Conservation (phyloP, 2,329 filamentous ascomycete genomes). For the Beauveria rudraprayagi region DNA sequence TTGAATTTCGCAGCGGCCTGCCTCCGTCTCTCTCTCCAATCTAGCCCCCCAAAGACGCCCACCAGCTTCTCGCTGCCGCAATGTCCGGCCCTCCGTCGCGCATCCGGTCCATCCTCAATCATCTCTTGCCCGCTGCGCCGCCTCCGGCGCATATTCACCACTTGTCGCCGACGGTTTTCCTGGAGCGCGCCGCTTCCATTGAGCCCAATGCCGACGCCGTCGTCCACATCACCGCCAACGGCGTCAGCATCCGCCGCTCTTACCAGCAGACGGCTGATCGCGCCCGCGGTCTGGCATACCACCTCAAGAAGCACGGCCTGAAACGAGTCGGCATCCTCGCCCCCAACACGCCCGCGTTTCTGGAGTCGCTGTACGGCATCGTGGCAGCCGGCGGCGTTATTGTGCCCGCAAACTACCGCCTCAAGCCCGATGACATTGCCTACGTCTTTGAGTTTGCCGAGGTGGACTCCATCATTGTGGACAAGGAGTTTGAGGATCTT, state of each 20-base stretch:
- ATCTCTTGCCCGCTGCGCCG: slow-evolving; percentile 34
- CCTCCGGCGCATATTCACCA: slow-evolving; percentile 59
- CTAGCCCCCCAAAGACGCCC: no score
- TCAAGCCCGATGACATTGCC: slow-evolving; percentile 76
- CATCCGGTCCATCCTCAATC: slow-evolving; percentile 48
- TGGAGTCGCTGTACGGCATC: slow-evolving; percentile 85
- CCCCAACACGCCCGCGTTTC: slow-evolving; percentile 89
- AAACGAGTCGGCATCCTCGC: slow-evolving; percentile 77
- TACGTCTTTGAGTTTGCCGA: slow-evolving; percentile 89
- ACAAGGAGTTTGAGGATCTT: slow-evolving; percentile 67
- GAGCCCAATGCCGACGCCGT: slow-evolving; percentile 82
- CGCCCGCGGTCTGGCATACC: slow-evolving; percentile 81
- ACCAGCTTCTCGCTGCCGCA: slow-evolving; percentile 13
- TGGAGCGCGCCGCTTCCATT: slow-evolving; percentile 77
- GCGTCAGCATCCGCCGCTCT: slow-evolving; percentile 61
- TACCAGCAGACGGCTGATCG: slow-evolving; percentile 82
- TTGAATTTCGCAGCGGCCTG: no score
- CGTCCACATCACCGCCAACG: slow-evolving; percentile 75
- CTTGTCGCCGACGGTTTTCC: slow-evolving; percentile 79
- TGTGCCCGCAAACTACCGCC: slow-evolving; percentile 54
- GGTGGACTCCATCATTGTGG: slow-evolving; percentile 79
- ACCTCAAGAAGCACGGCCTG: slow-evolving; percentile 63
- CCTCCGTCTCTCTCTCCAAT: no score
- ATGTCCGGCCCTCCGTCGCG: slow-evolving; percentile 61
- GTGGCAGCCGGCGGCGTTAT: slow-evolving; percentile 72